Base-by-base conservation (phyloP, 2,329 filamentous ascomycete genomes). In the Clarireedia monteithiana region DNA sequence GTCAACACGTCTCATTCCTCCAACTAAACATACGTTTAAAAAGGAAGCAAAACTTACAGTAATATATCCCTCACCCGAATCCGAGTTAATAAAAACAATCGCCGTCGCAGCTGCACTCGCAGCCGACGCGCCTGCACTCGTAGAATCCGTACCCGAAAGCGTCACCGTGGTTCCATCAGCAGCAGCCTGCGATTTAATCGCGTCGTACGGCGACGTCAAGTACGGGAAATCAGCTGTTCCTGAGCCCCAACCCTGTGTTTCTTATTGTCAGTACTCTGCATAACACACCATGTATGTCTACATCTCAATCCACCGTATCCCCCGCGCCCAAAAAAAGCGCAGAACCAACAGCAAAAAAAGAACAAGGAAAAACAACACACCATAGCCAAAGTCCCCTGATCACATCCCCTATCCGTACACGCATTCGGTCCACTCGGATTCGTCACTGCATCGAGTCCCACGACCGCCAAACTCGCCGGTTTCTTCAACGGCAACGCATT, bases 21-120 rank as follows among this genome's bases (percentile, higher is more conserved):
- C 30, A 34, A 34, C 9, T 12, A 6, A 2, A 20, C 2, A 20
- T 20, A 20, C 20, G 20, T 20, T 20, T 20, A 34, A 23, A 14
- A 9, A 30, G 2, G 10, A 26, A 42, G 15, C 15, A 15, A 10
- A 6, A 54, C 56, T 27, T 14, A 66, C 65, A 1, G 65, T 67
- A 17, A 68, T 63, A 60, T 80, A 89, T 1, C 84, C 86, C 70
- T 95, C 90, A 1, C 86, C 85, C 1, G 85, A 80, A 69, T 87
- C 88, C 6, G 77, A 78, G 66, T 86, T 87, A 61, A 82, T 79
- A 62, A 87, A 81, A 1, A 86, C 81, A 4, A 86, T 71, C 56
- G 89, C 94, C 12, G 88, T 77, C 60, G 90, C 79, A 5, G 69
- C 66, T n/a, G 63, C 54, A 10, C 55, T 55, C 7, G 65, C 66